phyloP scores from a whole-genome alignment of 352 stramenopile genomes.

The Elongisporangium anandrum region DNA sequence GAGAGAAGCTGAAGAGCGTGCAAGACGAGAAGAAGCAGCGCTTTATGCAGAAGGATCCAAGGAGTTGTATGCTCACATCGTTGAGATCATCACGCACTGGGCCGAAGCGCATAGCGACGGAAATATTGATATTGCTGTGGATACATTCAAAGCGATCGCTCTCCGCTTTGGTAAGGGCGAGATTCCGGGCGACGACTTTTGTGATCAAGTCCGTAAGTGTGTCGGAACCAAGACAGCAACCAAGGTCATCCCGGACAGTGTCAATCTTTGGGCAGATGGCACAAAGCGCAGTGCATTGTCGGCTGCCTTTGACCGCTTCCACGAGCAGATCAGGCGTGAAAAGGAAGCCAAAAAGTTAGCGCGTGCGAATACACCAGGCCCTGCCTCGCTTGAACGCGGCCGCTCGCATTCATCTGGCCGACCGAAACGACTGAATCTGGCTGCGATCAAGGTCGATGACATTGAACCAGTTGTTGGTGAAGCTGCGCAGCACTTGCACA shows the following conservation, averaged over 20 bases:
- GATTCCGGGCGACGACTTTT: conserved; percentile 71
- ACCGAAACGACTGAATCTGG: conserved; percentile 32
- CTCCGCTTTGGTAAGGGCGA: conserved; percentile 60
- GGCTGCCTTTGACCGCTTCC: conserved; percentile 59
- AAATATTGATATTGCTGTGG: conserved; percentile 39
- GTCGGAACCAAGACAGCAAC: conserved; percentile 70
- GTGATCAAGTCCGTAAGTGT: conserved; percentile 50
- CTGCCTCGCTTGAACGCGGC: conserved; percentile 16
- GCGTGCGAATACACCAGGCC: conserved; percentile 27
- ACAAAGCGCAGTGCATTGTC: conserved; percentile 47
- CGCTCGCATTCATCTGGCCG: conserved; percentile 34
- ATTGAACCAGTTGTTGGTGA: conserved; percentile 82
- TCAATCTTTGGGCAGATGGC: conserved; percentile 56
- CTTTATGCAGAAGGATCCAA: conserved; percentile 32
- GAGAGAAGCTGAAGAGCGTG: conserved; percentile 46
- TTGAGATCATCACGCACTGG: conserved; percentile 58
- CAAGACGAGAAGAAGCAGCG: conserved; percentile 46
- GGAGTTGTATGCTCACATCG: conserved; percentile 64
- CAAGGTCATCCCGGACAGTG: conserved; percentile 73
- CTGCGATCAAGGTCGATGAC: conserved; percentile 56
- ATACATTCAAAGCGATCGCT: conserved; percentile 58
- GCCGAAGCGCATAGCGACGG: conserved; percentile 46
- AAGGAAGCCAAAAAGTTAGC: conserved; percentile 74
- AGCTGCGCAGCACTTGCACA: conserved; percentile 74
- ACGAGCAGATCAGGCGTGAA: conserved; percentile 62